Conservation (phyloP, 345 rosid genomes). For the Ceriops zippeliana region DNA sequence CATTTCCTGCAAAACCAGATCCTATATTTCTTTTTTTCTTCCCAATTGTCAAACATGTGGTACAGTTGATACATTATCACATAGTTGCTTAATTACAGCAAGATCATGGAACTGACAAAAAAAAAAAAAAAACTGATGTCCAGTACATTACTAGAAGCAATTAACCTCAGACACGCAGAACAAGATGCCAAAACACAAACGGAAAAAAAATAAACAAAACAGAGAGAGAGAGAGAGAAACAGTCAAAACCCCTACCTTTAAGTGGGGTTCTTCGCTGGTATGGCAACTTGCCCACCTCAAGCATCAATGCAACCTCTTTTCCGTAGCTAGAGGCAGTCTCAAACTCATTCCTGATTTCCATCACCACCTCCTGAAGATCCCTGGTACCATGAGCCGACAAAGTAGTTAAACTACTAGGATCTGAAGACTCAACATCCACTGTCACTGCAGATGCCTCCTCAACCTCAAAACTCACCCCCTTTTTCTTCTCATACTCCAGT, state of each 20-base stretch:
- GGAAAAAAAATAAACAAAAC: no score
- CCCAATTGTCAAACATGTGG: not conserved
- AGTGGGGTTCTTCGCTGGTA: slow-evolving; percentile 57
- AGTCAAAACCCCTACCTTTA: slow-evolving; percentile 46
- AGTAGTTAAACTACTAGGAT: slow-evolving; percentile 56
- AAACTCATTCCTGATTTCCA: slow-evolving; percentile 82
- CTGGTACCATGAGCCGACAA: slow-evolving; percentile 68
- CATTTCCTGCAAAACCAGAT: not conserved
- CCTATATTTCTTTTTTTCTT: not conserved
- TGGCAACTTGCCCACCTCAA: slow-evolving; percentile 85
- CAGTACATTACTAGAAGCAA: not conserved
- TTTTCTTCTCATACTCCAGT: slow-evolving; percentile 48
- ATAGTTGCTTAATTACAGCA: no score
- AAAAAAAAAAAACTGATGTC: not conserved
- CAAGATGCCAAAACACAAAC: not conserved
- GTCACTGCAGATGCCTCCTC: slow-evolving; percentile 39
- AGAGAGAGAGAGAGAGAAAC: not conserved
- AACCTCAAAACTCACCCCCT: slow-evolving; percentile 75
- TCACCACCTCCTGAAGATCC: slow-evolving; percentile 78
- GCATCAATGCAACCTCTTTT: slow-evolving; percentile 82
- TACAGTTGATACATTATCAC: not conserved
- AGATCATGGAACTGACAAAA: no score
- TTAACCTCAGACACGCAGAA: not conserved
- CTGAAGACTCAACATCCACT: slow-evolving; percentile 53
- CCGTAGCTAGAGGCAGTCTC: slow-evolving; percentile 74